Base-by-base conservation (phyloP, 2,329 filamentous ascomycete genomes). In the Zopfia rhizophila region DNA sequence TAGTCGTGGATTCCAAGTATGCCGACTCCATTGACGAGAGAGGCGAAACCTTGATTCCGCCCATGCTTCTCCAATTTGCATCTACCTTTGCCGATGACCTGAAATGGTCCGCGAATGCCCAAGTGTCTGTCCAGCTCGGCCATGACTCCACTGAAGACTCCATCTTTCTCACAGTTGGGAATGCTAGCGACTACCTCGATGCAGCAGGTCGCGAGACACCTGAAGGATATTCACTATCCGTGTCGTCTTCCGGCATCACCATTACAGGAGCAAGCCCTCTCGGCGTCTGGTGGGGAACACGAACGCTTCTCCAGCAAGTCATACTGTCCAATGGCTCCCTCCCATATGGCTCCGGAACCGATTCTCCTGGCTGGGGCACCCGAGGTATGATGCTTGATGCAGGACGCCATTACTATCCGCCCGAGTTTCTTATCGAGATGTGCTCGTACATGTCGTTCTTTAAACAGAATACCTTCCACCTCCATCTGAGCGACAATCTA, bases 21-120 rank as follows among this genome's bases (percentile, higher is more conserved):
- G 68, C 74, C 1, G 53, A 75, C 5, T 47, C 62, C 1, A 70
- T 73, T 4, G 75, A 84, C 53, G 61, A 69, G 1, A 42, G 65
- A 7, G 81, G 81, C 0, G 80, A 84, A 21, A 79, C 76, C 0
- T 60, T 79, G 3, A 79, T 80, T 17, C 78, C 78, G 0, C 78
- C 78, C 0, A 73, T 71, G 0, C 69, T 73, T 0, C 43, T 62
- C 10, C 73, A 76, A 1, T 80, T 80, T 28, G 76, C 77, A 0
- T 38, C 59, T 8, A 72, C 69, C 0, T 79, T 80, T 45, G 52
- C 60, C 5, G 47, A 68, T 1, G 78, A 80, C 43, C 64, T 80
- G 3, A 48, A 62, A 36, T 56, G 78, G 74, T 8, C 53, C 61
- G 3, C 74, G 70, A 1, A 67, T 66, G 16, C 46, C 50, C 7